Base-by-base conservation (phyloP, 495 filamentous ascomycete genomes). In the Annulohypoxylon stygium region DNA sequence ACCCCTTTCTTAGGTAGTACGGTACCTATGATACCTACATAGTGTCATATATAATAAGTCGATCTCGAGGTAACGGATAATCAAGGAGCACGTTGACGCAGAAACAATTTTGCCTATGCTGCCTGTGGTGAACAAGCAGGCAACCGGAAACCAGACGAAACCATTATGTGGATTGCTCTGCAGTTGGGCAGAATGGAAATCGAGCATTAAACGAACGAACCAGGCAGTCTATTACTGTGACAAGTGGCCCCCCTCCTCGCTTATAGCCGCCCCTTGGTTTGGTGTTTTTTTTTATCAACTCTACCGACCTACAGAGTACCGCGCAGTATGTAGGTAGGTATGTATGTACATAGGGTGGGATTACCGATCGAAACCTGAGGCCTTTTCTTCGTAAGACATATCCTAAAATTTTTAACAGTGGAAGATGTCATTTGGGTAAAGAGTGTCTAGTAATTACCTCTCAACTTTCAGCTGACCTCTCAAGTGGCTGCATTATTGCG, bases 171-270 rank as follows among this genome's bases (percentile, higher is more conserved):
- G 72, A 26, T 75, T 65, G 59, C 51, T 65, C 18, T 63, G 51
- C 47, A 50, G 50, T 71, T 71, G 67, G 72, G 33, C 60, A 68
- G 54, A 55, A 16, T 61, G 37, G 26, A 70, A 54, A 48, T 58
- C 37, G 39, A 66, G 37, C 25, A 57, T 50, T 69, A 73, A 61
- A 68, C 61, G 60, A 73, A 37, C 70, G 57, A 66, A 70, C 71
- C 65, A 69, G 57, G 36, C 6, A 41, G 54, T 61, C 48, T 57
- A 75, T 75, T 75, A 75, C 72, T 75, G 30, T 71, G 67, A 67
- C 59, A 55, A 68, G 67, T 67, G 67, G n/a, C 51, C 45, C 66
- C 51, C 60, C 53, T 43, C 50, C 25, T 70, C 60, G 62, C 45
- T 53, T 58, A 16, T 14, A 67, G 54, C 18, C 58, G 47, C 51